Base-by-base conservation (phyloP, 257 asterid species). In the Solanum microdontum region DNA sequence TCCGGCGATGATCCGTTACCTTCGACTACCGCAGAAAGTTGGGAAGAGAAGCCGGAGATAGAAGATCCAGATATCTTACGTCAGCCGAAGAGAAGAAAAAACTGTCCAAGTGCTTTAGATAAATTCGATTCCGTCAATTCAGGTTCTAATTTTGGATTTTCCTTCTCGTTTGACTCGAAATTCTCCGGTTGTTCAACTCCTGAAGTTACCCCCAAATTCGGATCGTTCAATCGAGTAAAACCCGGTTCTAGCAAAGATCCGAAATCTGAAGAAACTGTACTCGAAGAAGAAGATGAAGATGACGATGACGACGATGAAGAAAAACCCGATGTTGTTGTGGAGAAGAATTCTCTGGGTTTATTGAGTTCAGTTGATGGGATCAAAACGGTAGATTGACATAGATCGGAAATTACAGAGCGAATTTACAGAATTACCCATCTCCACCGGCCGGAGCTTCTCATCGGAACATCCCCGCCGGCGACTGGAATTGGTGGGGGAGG, bases 171-270 rank as follows among this genome's bases (percentile, higher is more conserved):
- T 13, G 89, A 89, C 86, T 60, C 91, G 86, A 89, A 89, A 83
- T 72, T 86, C 34, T 86, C 86, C 24, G 89, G 90, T 4, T 75
- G 88, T 32, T 88, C 90, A 48, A 88, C 89, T 11, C 90, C 89
- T 6, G 89, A 89, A 87, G 62, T 88, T 58, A 89, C 91, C 8
- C 91, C 89, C 11, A 89, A 89, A 84, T 89, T 89, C 43, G 89
- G 91, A 84, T 89, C 91, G 2, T 86, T 80, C n/a, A 88, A 90
- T 60, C 72, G 39, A 82, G 88, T 30, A 17, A 80, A 80, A 80
- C 11, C 68, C 64, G 84, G 19, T 45, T 43, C 40, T 15, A 45
- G 0, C 37, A 80, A 80, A 80, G 84, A 43, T 80, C 68, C 68
- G 26, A 45, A 80, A 28, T 80, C 66, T 9, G 84, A 80, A 80